Percentiles rank a stretch among this genome's conserved stretches.
Conservation (phyloP, 2,329 filamentous ascomycete genomes). For the Xylariales sp. region DNA sequence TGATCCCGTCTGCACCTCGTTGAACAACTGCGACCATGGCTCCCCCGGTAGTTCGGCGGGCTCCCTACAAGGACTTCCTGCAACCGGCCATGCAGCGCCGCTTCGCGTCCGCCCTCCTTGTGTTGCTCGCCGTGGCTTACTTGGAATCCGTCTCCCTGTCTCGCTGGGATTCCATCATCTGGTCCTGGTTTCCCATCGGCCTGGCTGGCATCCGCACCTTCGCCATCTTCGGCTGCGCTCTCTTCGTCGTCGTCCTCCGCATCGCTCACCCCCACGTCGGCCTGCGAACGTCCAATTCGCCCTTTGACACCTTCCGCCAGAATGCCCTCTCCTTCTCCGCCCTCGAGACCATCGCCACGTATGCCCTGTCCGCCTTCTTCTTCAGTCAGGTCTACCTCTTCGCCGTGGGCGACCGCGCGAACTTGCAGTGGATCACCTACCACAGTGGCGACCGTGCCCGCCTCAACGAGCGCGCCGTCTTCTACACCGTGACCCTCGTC, state of each 20-base stretch:
- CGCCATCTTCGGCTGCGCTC: slow-evolving; percentile 70
- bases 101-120: slow-evolving; percentile 72
- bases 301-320: slow-evolving; percentile 58
- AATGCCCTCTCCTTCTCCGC: slow-evolving; percentile 56
- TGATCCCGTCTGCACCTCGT: too few relatives aligned
- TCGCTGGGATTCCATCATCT: slow-evolving; percentile 67
- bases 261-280: slow-evolving; percentile 80
- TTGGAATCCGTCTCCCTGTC: slow-evolving; percentile 66
- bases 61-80: slow-evolving; percentile 80
- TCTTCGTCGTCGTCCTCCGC: slow-evolving; percentile 78
- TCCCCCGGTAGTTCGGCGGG: slow-evolving; percentile 48
- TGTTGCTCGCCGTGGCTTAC: slow-evolving; percentile 70
- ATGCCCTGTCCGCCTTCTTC: slow-evolving; percentile 70
- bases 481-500: slow-evolving; percentile 67
- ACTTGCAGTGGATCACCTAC: slow-evolving; percentile 70
- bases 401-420: slow-evolving; percentile 55
- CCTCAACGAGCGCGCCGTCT: slow-evolving; percentile 83
- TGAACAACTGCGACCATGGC: slow-evolving; percentile 49
- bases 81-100: slow-evolving; percentile 83
- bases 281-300: slow-evolving; percentile 64
- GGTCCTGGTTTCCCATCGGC: slow-evolving; percentile 83
- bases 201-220: slow-evolving; percentile 68
- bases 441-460: slow-evolving; percentile 67
- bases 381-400: slow-evolving; percentile 81
- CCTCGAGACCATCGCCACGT: slow-evolving; percentile 69